Base-by-base conservation (phyloP, 2,329 filamentous ascomycete species). In the Alternaria incomplexa region DNA sequence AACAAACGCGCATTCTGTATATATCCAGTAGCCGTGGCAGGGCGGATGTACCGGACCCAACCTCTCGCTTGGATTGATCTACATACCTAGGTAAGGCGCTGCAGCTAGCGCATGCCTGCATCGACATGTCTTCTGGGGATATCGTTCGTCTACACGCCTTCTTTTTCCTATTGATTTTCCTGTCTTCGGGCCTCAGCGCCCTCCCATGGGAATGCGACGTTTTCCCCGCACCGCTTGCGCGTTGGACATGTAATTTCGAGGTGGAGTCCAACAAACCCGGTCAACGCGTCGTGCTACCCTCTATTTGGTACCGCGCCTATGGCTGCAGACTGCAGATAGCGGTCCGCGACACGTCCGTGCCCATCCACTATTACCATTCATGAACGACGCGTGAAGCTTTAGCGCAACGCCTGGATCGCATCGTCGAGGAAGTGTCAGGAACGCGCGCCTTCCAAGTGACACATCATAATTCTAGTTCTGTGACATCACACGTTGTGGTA, bases 61-160 rank as follows among this genome's bases (percentile, higher is more conserved):
- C 51, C 58, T 70, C 66, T 73, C 72, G 74, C 72, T 75, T 71
- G 69, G 56, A 69, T 70, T 75, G 75, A 77, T 77, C 75, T 70
- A 70, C 75, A 69, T 75, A 20, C 20, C 20, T 20, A 20, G 20
- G 20, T 20, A 71, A 71, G 73, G 47, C 60, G 74, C 73, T 76
- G 71, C 65, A 58, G 62, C 73, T 75, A 76, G 73, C 66, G 64
- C 67, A 59, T 64, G 22, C 62, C 36, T 62, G 62, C 63, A 65
- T 65, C 53, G 56, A 55, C 32, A 60, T 56, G n/a, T 36, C 26
- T 25, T 23, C 57, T 36, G 32, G 30, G 26, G 17, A 44, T 48
- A 17, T 53, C 40, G 13, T 45, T 32, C 48, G 23, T 46, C 47
- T 44, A 26, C 17, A 36, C 40, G 17, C 10, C 20, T 59, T 40